phyloP scores from a whole-genome alignment of 129 eudicot species.

The Solidago caesia region DNA sequence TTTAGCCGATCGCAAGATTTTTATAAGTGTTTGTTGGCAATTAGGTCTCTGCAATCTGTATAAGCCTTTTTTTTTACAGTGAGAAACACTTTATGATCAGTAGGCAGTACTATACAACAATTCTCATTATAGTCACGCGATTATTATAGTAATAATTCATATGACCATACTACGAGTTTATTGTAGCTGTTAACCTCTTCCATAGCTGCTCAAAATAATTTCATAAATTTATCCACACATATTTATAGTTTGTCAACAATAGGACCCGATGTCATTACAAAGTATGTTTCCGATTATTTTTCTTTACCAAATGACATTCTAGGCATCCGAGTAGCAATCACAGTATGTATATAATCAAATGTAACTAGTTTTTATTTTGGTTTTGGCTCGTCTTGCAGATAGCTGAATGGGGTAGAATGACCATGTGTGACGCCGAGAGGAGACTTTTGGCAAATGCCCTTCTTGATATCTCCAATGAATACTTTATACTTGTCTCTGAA shows the following conservation, averaged over 20 bases:
- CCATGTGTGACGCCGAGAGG: slow-evolving; percentile 93
- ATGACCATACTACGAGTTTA: too few species aligned
- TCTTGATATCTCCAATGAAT: slow-evolving; percentile 77
- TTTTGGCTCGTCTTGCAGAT: slow-evolving; percentile 37
- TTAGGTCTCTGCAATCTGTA: background rate
- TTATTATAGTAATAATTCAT: too few species aligned
- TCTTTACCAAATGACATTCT: background rate
- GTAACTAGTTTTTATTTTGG: background rate
- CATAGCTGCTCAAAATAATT: too few species aligned
- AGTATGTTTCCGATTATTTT: background rate
- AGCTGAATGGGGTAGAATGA: slow-evolving; percentile 95
- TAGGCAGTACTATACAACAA: background rate
- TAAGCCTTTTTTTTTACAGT: background rate
- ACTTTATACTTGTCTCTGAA: slow-evolving; percentile 85
- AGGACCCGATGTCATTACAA: too few species aligned
- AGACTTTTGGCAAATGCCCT: slow-evolving; percentile 89
- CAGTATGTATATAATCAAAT: background rate
- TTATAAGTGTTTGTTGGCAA: background rate
- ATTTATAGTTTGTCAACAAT: too few species aligned
- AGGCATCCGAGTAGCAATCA: background rate
- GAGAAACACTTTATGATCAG: background rate
- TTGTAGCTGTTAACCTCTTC: too few species aligned
- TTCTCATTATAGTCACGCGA: background rate
- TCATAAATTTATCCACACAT: too few species aligned
- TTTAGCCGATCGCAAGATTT: background rate